Base-by-base conservation (phyloP, 2,329 filamentous ascomycete species). In the Diaporthe amygdali region DNA sequence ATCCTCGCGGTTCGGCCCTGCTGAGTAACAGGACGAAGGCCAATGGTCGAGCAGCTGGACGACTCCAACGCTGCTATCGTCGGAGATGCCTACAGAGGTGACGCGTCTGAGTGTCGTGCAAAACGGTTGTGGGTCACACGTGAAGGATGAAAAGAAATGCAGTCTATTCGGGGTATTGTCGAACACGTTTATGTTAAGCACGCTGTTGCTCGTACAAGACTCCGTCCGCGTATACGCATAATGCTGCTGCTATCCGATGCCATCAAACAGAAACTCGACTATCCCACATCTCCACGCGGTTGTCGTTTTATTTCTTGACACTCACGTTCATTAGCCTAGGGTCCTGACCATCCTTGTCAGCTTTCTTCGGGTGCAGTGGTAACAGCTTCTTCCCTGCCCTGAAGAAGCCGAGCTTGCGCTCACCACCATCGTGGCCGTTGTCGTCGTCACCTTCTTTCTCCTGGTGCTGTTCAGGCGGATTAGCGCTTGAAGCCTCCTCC, bases 311-410 rank as follows among this genome's bases (percentile, higher is more conserved):
- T 22, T 70, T 69, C 20, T 49, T 59, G 37, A 70, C 67, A 66
- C 59, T 55, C 5, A 12, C 67, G 1, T 55, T 32, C 70, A 70
- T 66, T 1, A 72, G 8, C n/a, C 70, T 49, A 3, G 25, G 8
- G 9, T 67, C 68, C 17, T 67, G 46, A 1, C 44, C 61, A 3
- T 63, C 61, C 9, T 46, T 37, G 1, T 22, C 37, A 6, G 41
- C 25, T 34, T 59, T 52, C 5, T 66, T 25, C 6, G 49, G 17
- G n/a, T 68, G 49, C 27, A 56, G 47, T 7, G 68, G 63, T 22
- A 70, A 9, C 6, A 72, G 30, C 52, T 72, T 72, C 71, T 72
- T 72, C 12, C 71, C 71, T 2, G 46, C 22, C 64, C 44, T 71
- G 8, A 56, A 27, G 8, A 72, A 71, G 5, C 71, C 68, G 17